Base-by-base conservation (phyloP, 768 basidiomycete genomes). In the Cyclocybe aegerita region DNA sequence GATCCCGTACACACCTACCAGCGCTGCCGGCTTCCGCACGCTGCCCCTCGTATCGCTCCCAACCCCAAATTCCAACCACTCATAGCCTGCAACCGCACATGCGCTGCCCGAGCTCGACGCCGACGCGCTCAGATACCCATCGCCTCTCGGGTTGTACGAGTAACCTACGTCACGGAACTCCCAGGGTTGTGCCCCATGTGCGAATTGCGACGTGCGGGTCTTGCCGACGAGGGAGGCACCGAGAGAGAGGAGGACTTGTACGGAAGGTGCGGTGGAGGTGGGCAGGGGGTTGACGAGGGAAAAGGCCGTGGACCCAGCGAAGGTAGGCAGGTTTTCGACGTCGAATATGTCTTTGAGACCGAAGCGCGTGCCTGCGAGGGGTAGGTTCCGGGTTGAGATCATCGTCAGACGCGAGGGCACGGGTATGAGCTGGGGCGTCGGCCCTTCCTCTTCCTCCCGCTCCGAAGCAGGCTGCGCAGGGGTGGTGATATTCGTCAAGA, bases 161-260 rank as follows among this genome's bases (percentile, higher is more conserved):
- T 73, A 73, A 7, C 65, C 55, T 11, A 69, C 54, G 39, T 73
- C 70, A 7, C 61, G 48, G 52, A 63, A 71, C 46, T 73, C 70
- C 71, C 71, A 72, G 5, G 71, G 71, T 17, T 67, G 53, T 0
- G 71, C 71, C 2, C 76, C 76, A 55, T 77, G 77, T n/a, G 76
- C 77, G 54, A 79, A 79, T 55, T 78, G 77, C 0, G 76, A 75
- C 7, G 76, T 77, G 49, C 77, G 78, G 7, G 75, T 75, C 60
- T 82, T 83, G 33, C 80, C 81, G 2, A 83, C 70, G 53, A 81
- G 64, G 9, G 74, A 63, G 12, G 77, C 77, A 16, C 82, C 82
- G 35, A 74, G 69, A 43, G 71, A 68, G 30, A 79, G 56, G 4
- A 83, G 71, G 11, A 65, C 69, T 55, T 75, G 69, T 12, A 83